Percentiles rank a stretch among this genome's conserved stretches.
Evolutionary conservation across 208 protist species (phyloP).

Genomic region (Novymonas esmeraldas): DNA sequence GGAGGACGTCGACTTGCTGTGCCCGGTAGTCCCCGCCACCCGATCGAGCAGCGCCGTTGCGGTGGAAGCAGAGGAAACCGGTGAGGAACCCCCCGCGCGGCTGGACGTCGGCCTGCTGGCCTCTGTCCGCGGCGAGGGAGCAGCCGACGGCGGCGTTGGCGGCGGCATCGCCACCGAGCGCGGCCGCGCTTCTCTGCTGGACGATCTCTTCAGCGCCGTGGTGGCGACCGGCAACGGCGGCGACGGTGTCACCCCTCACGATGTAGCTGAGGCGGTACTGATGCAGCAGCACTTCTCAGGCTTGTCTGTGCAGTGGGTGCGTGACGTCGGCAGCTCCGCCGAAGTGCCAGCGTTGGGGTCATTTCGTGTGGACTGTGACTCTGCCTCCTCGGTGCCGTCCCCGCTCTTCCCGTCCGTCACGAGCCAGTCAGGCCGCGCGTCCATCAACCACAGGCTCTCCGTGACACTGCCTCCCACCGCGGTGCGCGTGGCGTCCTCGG

Average conservation of each 20-base stretch:
- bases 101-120: neutral
- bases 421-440: constrained; percentile 2
- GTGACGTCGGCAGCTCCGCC: neutral
- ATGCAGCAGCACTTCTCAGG: constrained; percentile 2
- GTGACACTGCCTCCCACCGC: constrained; percentile 1
- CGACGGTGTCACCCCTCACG: neutral
- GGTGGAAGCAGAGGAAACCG: neutral
- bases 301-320: neutral
- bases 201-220: neutral
- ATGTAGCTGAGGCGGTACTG: neutral
- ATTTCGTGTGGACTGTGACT: neutral
- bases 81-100: neutral
- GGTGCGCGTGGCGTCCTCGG: neutral
- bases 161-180: neutral
- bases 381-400: constrained; percentile 3
- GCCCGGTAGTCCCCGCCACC: neutral
- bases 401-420: neutral
- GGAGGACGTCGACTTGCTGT: neutral
- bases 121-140: too few species aligned
- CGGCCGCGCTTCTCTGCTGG: neutral
- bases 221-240: neutral
- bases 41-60: neutral
- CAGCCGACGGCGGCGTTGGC: neutral
- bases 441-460: neutral
- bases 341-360: neutral